These are phyloP conservation scores for Nephelium lappaceum DNA, from an alignment of 345 rosid species.

Conservation along the genomic window DNA sequence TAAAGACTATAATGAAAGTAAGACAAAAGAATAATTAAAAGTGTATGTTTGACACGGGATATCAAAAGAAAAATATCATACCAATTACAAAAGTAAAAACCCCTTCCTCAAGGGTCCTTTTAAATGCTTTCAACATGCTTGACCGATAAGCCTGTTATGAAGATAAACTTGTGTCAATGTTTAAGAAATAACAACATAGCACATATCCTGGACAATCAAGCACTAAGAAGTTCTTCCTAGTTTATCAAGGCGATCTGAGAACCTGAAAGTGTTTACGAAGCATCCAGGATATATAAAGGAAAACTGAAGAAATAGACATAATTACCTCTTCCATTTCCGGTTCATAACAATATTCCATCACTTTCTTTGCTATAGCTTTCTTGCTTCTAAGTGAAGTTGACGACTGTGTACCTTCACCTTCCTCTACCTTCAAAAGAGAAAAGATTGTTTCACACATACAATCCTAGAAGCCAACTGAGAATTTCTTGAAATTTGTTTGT, in stretches of 20 bases:
- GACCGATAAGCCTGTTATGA: constrained; percentile 70
- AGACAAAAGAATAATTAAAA: neutral
- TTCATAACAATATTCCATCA: constrained; percentile 94
- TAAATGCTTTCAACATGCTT: constrained; percentile 95
- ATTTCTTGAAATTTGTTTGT: neutral
- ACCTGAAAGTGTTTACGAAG: neutral
- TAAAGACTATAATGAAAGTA: neutral
- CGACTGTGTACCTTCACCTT: constrained; percentile 60
- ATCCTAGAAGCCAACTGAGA: neutral
- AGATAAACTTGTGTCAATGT: constrained; percentile 17
- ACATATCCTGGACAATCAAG: neutral
- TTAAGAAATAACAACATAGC: neutral
- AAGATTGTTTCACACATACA: neutral
- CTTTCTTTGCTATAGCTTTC: constrained; percentile 63
- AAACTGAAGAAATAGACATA: constrained; percentile 14
- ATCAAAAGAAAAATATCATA: constrained; percentile 41
- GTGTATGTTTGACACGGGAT: constrained; percentile 4
- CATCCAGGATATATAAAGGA: neutral
- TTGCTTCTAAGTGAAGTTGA: constrained; percentile 61
- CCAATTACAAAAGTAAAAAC: constrained; percentile 81
- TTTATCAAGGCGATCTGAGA: neutral
- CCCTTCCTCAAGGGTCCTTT: constrained; percentile 91
- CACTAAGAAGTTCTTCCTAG: neutral
- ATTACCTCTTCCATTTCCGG: constrained; percentile 98
- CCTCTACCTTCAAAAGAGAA: constrained; percentile 60